Evolutionary conservation across 768 basidiomycete genomes (phyloP).

Genomic region (Leccinum subgranulosum): DNA sequence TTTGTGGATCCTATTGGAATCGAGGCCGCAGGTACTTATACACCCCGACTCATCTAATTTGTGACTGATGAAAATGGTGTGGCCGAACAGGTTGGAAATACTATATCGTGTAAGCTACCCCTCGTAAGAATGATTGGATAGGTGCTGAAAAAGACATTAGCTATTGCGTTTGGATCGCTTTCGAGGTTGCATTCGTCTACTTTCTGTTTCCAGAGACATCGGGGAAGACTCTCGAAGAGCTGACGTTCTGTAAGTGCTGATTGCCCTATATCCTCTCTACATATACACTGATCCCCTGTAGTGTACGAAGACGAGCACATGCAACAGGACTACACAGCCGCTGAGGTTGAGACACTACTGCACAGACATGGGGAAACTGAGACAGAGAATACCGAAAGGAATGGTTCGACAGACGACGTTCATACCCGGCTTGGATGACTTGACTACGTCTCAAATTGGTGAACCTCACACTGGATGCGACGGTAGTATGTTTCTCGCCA

Average conservation of each 20-base stretch:
- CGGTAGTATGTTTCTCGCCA: not conserved
- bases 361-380: not conserved
- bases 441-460: not conserved
- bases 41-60: not conserved
- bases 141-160: conserved; percentile 1
- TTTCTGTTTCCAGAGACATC: conserved; percentile 21
- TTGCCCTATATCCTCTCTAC: not conserved
- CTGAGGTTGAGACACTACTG: not conserved
- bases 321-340: not conserved
- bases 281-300: not conserved
- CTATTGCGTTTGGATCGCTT: conserved; percentile 14
- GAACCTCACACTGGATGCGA: not conserved
- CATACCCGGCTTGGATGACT: not conserved
- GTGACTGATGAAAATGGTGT: not conserved
- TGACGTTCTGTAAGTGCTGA: conserved; percentile 14
- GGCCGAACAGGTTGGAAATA: conserved; percentile 12
- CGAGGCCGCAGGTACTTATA: conserved; percentile 2
- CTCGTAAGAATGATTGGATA: rapidly evolving
- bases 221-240: conserved; percentile 16
- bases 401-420: not conserved
- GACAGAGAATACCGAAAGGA: not conserved
- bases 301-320: conserved; percentile 3
- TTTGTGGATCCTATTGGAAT: conserved; percentile 20
- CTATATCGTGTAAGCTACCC: conserved; percentile 11
- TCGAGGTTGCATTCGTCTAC: conserved; percentile 16